Conservation (phyloP, 768 basidiomycete genomes). For the Tulasnella sp. region DNA sequence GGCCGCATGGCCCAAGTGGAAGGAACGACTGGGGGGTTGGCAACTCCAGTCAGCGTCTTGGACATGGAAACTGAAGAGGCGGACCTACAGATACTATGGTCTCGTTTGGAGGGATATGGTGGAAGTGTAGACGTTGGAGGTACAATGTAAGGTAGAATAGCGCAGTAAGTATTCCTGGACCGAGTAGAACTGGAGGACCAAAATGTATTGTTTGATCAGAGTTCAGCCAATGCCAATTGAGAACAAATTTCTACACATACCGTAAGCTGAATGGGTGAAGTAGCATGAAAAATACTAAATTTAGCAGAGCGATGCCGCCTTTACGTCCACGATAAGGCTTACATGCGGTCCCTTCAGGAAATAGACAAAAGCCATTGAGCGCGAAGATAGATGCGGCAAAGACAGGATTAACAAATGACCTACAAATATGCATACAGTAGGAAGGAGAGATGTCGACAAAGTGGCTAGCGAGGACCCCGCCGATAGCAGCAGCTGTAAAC, state of each 20-base stretch:
- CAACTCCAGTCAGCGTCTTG: background rate
- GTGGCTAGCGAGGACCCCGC: background rate
- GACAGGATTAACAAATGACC: too few species aligned
- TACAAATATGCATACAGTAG: background rate
- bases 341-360: too few species aligned
- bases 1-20: background rate
- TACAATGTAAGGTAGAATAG: background rate
- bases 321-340: background rate
- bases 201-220: background rate
- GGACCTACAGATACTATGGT: background rate
- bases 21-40: background rate
- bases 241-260: too few species aligned
- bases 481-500: background rate
- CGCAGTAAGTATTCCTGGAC: background rate
- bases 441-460: background rate
- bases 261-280: background rate
- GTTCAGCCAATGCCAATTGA: background rate
- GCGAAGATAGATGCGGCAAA: too few species aligned
- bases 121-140: background rate
- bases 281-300: background rate
- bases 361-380: too few species aligned
- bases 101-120: background rate
- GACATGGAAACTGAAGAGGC: too few species aligned
- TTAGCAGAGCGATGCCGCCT: too few species aligned
- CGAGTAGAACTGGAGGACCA: background rate